Evolutionary conservation across 495 filamentous ascomycete genomes (phyloP).

Genomic region (Bathelium albidoporum): DNA sequence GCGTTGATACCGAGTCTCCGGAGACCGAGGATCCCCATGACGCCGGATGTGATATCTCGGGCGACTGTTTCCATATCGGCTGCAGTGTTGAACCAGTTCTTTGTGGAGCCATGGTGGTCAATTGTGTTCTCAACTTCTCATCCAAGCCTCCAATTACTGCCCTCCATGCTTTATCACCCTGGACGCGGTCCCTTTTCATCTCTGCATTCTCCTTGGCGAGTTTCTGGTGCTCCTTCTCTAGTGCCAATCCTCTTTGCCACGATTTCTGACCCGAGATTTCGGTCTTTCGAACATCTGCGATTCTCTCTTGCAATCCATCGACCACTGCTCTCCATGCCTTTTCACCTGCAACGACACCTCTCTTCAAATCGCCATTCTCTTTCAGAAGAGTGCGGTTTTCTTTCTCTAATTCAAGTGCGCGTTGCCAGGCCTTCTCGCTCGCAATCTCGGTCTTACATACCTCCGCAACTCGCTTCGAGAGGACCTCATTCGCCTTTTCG

Average conservation of each 20-base stretch:
- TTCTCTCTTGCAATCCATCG: slow-evolving; percentile 1
- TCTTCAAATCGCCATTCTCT: neutral
- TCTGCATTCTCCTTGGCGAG: neutral
- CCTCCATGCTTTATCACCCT: neutral
- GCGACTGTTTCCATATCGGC: neutral
- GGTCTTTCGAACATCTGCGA: neutral
- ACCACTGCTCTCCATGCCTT: slow-evolving; percentile 1
- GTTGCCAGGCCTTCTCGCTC: slow-evolving; percentile 9
- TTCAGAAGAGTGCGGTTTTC: neutral
- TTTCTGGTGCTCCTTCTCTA: neutral
- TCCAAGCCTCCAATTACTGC: slow-evolving; percentile 1
- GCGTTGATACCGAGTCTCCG: slow-evolving; percentile 8
- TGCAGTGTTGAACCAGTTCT: neutral
- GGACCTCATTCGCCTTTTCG: slow-evolving; percentile 23
- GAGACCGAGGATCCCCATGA: neutral
- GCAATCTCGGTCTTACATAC: slow-evolving; percentile 10
- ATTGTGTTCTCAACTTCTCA: neutral
- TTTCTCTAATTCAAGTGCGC: slow-evolving; percentile 10
- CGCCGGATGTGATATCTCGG: neutral
- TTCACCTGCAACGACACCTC: neutral
- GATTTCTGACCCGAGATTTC: neutral
- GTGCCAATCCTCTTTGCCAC: neutral
- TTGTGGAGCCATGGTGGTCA: neutral
- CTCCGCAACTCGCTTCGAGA: slow-evolving; percentile 6
- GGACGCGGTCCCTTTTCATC: neutral